These are phyloP conservation scores for Castanopsis chinensis DNA, from an alignment of 306 rosid species.

Conservation along the genomic window DNA sequence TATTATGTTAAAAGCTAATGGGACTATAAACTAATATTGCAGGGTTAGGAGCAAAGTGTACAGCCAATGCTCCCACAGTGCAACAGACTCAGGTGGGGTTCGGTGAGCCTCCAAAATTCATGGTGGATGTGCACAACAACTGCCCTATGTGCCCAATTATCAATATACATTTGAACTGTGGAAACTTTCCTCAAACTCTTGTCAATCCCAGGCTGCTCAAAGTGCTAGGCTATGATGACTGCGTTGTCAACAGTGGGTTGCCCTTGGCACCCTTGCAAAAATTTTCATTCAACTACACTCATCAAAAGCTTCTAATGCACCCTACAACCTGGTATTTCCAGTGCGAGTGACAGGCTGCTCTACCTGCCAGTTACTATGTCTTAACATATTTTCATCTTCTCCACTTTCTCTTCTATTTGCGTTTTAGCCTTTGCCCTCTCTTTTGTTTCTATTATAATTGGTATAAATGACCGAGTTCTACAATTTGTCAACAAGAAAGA, in stretches of 20 bases:
- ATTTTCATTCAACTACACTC: slow-evolving; percentile 34
- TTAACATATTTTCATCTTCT: neutral
- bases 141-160: slow-evolving; percentile 44
- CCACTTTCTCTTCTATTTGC: neutral
- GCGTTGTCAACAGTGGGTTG: slow-evolving; percentile 25
- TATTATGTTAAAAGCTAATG: neutral
- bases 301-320: slow-evolving; percentile 21
- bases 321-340: slow-evolving; percentile 36
- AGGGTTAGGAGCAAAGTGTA: slow-evolving; percentile 25
- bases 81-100: slow-evolving; percentile 30
- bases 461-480: too few relatives aligned
- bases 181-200: slow-evolving; percentile 38
- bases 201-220: slow-evolving; percentile 31
- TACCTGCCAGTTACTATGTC: neutral
- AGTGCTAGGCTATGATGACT: slow-evolving; percentile 13
- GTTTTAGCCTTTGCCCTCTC: neutral
- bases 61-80: slow-evolving; percentile 15
- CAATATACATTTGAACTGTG: slow-evolving; percentile 37
- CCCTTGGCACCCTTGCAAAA: slow-evolving; percentile 32
- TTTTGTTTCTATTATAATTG: neutral
- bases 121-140: slow-evolving; percentile 31
- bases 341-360: slow-evolving; percentile 20
- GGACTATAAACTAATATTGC: neutral
- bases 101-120: slow-evolving; percentile 25
- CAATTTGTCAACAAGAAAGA: neutral